Base-by-base conservation (phyloP, 441 rosid species). In the Metrosideros polymorpha region DNA sequence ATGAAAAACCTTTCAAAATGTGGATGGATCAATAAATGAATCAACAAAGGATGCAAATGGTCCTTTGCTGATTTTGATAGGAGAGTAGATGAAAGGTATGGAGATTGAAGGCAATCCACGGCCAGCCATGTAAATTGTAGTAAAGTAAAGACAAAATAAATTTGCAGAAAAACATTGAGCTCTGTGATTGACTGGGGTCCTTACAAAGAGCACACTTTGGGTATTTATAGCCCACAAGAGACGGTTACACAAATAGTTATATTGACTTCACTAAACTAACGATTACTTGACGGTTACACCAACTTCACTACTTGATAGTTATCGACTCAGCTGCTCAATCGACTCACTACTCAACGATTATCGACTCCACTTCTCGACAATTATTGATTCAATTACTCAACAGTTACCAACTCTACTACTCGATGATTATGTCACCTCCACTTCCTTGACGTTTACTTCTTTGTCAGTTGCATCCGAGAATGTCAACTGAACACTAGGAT, bases 291-390 rank as follows among this genome's bases (percentile, higher is more conserved):
- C 10, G 9, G 1, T 63, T 63, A 63, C 13, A 66, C 35, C 27
- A 12, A 66, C 79, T 66, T 22, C 45, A 66, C 27, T 66, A 35
- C 45, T 35, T 19, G 27, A 27, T 5, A 35, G 7, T 32, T 18
- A 30, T 32, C 17, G 42, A 30, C 12, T 30, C 19, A n/a, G n/a
- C n/a, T n/a, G n/a, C n/a, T n/a, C n/a, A n/a, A n/a, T n/a, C n/a
- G n/a, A n/a, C n/a, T n/a, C 5, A 4, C 25, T 63, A 63, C 13
- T 63, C 25, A 3, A 17, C 0, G 1, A 1, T 32, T 63, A 18
- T 2, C 2, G 0, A 63, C 76, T 63, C 13, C 19, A 63, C 1
- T 18, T 8, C 24, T 61, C 1, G 2, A 63, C 2, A 0, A 6
- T 59, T 59, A n/a, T 59, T 1, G 3, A 59, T 9, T 59, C 35